phyloP scores from a whole-genome alignment of 2,329 filamentous ascomycete species.

The Apiospora aurea region DNA sequence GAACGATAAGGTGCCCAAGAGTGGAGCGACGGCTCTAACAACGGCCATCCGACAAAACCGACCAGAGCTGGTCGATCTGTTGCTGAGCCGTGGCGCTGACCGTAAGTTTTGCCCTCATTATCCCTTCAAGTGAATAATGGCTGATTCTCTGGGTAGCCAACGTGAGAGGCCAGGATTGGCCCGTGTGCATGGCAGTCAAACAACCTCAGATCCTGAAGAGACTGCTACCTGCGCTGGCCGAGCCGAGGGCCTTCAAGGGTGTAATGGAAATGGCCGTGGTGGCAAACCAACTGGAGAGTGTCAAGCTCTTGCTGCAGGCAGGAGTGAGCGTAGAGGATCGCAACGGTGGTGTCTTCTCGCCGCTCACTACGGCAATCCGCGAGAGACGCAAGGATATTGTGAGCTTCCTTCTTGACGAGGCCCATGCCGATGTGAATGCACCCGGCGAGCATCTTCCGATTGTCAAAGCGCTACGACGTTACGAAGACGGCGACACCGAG shows the following conservation, averaged over 20 bases:
- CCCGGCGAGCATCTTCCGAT: conserved; percentile 75
- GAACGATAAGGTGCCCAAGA: conserved; percentile 63
- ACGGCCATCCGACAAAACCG: conserved; percentile 70
- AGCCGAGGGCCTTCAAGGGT: conserved; percentile 69
- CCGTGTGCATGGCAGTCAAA: conserved; percentile 71
- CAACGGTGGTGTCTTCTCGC: conserved; percentile 76
- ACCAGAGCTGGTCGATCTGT: conserved; percentile 64
- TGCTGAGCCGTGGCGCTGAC: conserved; percentile 48
- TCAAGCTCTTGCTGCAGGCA: conserved; percentile 69
- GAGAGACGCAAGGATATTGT: conserved; percentile 69
- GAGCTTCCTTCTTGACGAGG: conserved; percentile 59
- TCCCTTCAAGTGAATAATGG: neutral
- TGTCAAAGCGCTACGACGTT: conserved; percentile 71
- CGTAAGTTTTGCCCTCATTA: neutral
- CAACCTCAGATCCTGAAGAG: conserved; percentile 66
- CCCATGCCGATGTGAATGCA: conserved; percentile 68
- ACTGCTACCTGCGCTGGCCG: conserved; percentile 62
- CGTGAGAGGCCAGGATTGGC: conserved; percentile 73
- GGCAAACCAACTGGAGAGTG: conserved; percentile 70
- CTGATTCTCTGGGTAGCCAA: conserved; percentile 63
- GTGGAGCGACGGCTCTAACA: conserved; percentile 66
- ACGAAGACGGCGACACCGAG: conserved; percentile 61
- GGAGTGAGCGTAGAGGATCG: conserved; percentile 75
- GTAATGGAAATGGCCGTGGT: conserved; percentile 73
- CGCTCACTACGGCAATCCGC: conserved; percentile 71